Evolutionary conservation across 2,329 filamentous ascomycete species (phyloP).

Genomic region (Xylogone sp.): DNA sequence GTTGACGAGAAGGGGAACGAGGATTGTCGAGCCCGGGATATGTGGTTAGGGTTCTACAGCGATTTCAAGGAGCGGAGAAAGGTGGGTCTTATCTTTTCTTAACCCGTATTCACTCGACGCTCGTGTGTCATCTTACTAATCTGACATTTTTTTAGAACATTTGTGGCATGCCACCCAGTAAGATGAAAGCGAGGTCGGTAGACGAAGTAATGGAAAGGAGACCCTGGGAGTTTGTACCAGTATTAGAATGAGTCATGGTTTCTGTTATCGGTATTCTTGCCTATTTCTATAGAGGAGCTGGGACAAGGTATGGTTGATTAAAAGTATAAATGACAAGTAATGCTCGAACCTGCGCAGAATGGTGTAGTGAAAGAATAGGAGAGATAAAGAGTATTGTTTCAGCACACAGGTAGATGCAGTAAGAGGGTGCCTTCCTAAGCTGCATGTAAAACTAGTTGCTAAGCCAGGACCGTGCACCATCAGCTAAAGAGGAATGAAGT

Average conservation of each 20-base stretch:
- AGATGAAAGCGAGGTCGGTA: not conserved
- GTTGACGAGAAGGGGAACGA: slow-evolving; percentile 6
- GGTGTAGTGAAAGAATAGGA: too few species aligned
- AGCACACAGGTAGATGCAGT: too few species aligned
- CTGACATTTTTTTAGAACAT: not conserved
- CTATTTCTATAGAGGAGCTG: too few species aligned
- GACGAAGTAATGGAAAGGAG: not conserved
- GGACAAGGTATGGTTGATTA: too few species aligned
- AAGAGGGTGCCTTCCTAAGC: too few species aligned
- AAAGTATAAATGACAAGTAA: too few species aligned
- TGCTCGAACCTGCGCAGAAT: too few species aligned
- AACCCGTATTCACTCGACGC: too few species aligned
- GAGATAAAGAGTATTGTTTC: too few species aligned
- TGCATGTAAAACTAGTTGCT: too few species aligned
- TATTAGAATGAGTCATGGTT: not conserved
- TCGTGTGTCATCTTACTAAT: not conserved
- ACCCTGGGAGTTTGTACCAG: not conserved
- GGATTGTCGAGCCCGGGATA: slow-evolving; percentile 19
- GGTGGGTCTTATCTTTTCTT: slow-evolving; percentile 7
- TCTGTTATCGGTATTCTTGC: not conserved
- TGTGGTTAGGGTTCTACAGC: slow-evolving; percentile 21
- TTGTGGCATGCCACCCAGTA: not conserved
- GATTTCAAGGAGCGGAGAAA: slow-evolving; percentile 19
- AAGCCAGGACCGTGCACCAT: too few species aligned
- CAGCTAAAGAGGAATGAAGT: too few species aligned